Percentiles rank a stretch among this genome's conserved stretches.
Evolutionary conservation across 2,329 filamentous ascomycete species (phyloP).

Genomic region (Xylaria sp.): DNA sequence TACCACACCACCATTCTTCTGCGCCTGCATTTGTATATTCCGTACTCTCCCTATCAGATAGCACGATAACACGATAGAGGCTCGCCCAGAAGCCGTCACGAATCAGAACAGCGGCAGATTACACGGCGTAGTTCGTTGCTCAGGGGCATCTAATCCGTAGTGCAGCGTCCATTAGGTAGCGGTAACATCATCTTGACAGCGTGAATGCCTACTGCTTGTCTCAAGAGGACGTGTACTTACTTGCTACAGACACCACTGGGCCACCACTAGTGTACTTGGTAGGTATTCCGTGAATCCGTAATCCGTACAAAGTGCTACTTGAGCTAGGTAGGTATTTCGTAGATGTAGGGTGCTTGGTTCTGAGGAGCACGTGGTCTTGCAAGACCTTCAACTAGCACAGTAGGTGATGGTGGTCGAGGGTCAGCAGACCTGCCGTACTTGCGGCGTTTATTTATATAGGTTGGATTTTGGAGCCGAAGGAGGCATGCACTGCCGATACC

Average conservation of each 20-base stretch:
- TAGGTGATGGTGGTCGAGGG: conserved; percentile 15
- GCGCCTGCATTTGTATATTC: no score
- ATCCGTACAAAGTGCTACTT: neutral
- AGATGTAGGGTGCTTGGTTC: neutral
- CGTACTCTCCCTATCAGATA: no score
- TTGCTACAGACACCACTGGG: no score
- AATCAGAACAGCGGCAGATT: neutral
- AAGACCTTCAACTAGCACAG: conserved; percentile 8
- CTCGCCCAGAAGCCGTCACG: neutral
- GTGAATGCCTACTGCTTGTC: neutral
- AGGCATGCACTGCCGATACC: no score
- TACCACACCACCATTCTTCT: no score
- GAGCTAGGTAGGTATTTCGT: neutral
- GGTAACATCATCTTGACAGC: neutral
- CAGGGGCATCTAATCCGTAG: no score
- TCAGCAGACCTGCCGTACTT: conserved; percentile 17
- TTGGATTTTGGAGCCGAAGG: neutral
- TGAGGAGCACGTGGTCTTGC: conserved; percentile 17
- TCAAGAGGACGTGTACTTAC: no score
- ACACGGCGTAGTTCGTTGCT: neutral
- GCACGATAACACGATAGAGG: neutral
- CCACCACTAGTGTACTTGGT: neutral
- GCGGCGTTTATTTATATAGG: neutral
- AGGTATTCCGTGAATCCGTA: neutral
- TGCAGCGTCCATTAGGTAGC: neutral